phyloP scores from a whole-genome alignment of 352 stramenopile genomes.

The Saprolegnia parasitica region DNA sequence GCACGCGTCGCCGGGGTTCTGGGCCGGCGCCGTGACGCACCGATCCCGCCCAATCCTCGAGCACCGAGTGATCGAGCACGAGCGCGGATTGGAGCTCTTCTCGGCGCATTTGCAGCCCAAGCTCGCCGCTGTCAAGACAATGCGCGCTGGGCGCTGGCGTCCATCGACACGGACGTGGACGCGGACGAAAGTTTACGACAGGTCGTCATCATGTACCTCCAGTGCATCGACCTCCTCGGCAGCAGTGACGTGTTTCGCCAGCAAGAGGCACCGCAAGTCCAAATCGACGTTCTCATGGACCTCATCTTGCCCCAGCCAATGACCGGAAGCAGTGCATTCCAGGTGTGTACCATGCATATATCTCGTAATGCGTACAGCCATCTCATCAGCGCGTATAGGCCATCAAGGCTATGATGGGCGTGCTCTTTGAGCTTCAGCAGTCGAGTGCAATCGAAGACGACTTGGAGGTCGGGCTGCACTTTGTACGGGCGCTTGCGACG shows the following conservation, averaged over 20 bases:
- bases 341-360: too few relatives aligned
- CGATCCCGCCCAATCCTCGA: background rate
- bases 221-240: constrained; percentile 18
- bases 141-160: constrained; percentile 16
- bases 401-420: background rate
- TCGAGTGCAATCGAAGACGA: background rate
- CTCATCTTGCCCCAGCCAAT: constrained; percentile 11
- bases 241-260: constrained; percentile 16
- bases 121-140: constrained; percentile 17
- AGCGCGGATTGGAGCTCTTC: constrained; percentile 4
- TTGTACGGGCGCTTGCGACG: constrained; percentile 16
- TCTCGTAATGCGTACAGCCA: too few relatives aligned
- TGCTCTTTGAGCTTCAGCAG: constrained; percentile 4
- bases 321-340: background rate
- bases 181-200: background rate
- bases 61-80: background rate
- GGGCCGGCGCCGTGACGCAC: background rate
- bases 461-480: constrained; percentile 19
- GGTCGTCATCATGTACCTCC: constrained; percentile 5
- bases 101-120: constrained; percentile 3
- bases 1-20: constrained; percentile 2
- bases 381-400: constrained; percentile 1
- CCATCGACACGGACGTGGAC: background rate
- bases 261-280: background rate
- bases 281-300: constrained; percentile 6